Conservation (phyloP, 352 stramenopile species). For the Globisporangium lucens region DNA sequence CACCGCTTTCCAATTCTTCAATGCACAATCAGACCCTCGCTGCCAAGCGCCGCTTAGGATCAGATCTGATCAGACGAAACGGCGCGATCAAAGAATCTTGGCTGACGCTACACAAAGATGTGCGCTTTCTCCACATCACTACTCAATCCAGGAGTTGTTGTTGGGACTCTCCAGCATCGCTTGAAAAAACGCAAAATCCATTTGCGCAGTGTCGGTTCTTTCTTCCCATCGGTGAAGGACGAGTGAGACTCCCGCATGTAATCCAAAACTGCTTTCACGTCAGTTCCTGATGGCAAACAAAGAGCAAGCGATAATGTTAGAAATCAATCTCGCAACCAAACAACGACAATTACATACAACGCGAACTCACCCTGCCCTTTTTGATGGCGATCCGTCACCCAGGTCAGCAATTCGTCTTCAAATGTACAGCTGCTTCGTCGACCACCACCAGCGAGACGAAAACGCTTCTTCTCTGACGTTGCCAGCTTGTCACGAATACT, state of each 20-base stretch:
- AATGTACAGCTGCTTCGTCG: constrained; percentile 68
- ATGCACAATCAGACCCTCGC: constrained; percentile 2
- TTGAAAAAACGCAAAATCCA: constrained; percentile 85
- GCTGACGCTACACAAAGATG: constrained; percentile 46
- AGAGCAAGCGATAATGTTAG: not conserved
- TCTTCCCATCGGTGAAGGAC: constrained; percentile 75
- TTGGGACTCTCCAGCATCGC: constrained; percentile 51
- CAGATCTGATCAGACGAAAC: constrained; percentile 5
- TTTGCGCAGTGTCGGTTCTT: constrained; percentile 73
- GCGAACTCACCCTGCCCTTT: constrained; percentile 38
- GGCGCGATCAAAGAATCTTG: not conserved
- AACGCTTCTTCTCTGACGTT: constrained; percentile 71
- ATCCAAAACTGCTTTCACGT: constrained; percentile 65
- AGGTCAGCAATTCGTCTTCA: constrained; percentile 70
- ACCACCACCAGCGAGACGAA: constrained; percentile 60
- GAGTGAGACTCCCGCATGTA: constrained; percentile 66
- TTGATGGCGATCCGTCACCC: constrained; percentile 67
- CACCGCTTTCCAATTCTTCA: not conserved
- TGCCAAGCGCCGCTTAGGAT: not conserved
- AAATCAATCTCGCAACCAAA: not conserved
- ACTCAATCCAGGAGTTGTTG: constrained; percentile 12
- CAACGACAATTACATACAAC: not conserved
- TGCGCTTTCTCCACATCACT: constrained; percentile 48
- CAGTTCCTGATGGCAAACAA: constrained; percentile 32
- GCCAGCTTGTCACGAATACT: constrained; percentile 75